Evolutionary conservation across 768 basidiomycete genomes (phyloP).

Genomic region (Leucocoprinus leucothites): DNA sequence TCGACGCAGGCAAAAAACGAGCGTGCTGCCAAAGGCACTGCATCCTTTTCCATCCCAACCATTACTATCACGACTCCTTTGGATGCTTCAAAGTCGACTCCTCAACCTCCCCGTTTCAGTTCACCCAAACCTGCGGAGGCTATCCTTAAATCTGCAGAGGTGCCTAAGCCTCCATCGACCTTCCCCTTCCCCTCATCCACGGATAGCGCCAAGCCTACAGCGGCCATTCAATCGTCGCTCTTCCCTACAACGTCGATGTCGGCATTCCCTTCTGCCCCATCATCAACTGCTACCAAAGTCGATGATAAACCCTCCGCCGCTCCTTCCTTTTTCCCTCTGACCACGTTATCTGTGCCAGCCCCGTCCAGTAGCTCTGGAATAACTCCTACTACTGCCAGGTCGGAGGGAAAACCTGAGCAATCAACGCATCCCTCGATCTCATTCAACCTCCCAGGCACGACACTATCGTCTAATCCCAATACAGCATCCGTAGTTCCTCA

Average conservation of each 20-base stretch:
- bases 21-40: slow-evolving; percentile 20
- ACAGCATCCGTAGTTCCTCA: neutral
- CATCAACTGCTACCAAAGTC: neutral
- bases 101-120: neutral
- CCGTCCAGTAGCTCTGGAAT: neutral
- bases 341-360: neutral
- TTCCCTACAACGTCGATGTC: neutral
- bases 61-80: slow-evolving; percentile 23
- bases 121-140: neutral
- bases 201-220: no score
- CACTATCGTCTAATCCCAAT: neutral
- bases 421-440: slow-evolving; percentile 14
- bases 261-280: neutral
- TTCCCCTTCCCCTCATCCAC: neutral
- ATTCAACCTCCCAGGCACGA: slow-evolving; percentile 16
- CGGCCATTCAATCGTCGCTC: no score
- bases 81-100: slow-evolving; percentile 7
- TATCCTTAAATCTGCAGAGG: slow-evolving; percentile 15
- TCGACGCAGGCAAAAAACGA: slow-evolving; percentile 39
- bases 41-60: slow-evolving; percentile 10
- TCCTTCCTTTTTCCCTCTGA: neutral
- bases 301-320: slow-evolving; percentile 15
- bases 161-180: neutral
- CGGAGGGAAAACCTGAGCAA: neutral
- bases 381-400: slow-evolving; percentile 14